Base-by-base conservation (phyloP, 2,329 filamentous ascomycete species). In the Cryphonectria radicalis region DNA sequence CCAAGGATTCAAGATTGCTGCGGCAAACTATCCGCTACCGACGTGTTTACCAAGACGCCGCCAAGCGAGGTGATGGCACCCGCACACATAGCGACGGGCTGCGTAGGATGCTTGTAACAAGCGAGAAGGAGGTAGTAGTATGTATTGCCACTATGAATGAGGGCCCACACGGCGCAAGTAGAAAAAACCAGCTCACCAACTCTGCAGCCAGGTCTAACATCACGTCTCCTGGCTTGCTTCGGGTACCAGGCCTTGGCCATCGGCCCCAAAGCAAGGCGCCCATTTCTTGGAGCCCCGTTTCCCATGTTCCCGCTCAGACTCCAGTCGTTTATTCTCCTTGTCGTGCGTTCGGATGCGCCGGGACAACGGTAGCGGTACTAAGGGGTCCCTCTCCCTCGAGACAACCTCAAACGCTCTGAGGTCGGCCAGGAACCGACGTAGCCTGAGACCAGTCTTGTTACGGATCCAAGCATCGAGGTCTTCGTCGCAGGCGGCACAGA, bases 401-500 rank as follows among this genome's bases (percentile, higher is more conserved):
- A 89, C 74, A 17, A 80, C 80, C 69, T 88, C 87, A 62, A 89
- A 83, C 0, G 81, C 82, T 75, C 83, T 85, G 53, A 90, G 75
- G 74, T 88, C 87, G 4, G 86, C 86, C 22, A 90, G 77, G 72
- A 90, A 88, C 8, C 83, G 83, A 46, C 88, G 83, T 63, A 89
- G 83, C 19, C 85, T 80, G 35, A 88, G 76, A 0, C 88, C 88
- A 0, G 86, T 89, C 72, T 83, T 82, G 32, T 84, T 79, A 40
- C 82, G 80, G 68, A 90, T 85, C 77, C 84, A 84, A 0, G 82
- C 81, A 75, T 90, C 87, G 2, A 89, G 82, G 50, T 83, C 79
- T 69, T 87, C 83, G 69, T 89, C 84, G 66, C 87, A 88, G 5
- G 87, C 87, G 14, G 88, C 88, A 6, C 85, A 85, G 42, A 86